Evolutionary conservation across 1,284 basidiomycete species (phyloP).

Genomic region (Filobasidium uniguttulatum): DNA sequence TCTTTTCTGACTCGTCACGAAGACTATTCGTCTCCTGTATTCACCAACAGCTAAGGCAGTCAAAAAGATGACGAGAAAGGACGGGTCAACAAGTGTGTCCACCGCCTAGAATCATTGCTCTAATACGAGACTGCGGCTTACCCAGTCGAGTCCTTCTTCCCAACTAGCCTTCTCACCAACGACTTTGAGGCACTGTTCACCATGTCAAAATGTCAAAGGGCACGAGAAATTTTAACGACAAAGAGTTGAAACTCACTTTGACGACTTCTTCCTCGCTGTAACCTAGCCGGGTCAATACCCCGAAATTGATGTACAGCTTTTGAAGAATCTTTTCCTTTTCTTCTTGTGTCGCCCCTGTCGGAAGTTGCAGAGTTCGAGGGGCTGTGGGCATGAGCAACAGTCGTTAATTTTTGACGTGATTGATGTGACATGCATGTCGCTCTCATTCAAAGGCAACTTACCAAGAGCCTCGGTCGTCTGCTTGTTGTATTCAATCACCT

Average conservation of each 20-base stretch:
- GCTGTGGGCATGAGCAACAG: no score
- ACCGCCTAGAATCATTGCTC: no score
- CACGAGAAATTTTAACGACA: background rate
- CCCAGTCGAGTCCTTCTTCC: conserved; percentile 88
- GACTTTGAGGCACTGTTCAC: conserved; percentile 49
- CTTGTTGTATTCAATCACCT: conserved; percentile 45
- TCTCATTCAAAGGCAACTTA: background rate
- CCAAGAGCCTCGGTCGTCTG: background rate
- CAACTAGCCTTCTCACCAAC: conserved; percentile 55
- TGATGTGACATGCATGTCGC: background rate
- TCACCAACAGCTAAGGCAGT: no score
- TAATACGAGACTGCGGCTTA: no score
- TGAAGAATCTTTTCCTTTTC: conserved; percentile 54
- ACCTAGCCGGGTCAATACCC: conserved; percentile 68
- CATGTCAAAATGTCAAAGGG: background rate
- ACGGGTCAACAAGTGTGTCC: no score
- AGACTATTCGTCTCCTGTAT: no score
- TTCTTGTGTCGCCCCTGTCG: background rate
- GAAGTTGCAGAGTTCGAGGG: no score
- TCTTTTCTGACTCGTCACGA: no score
- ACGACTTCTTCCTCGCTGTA: conserved; percentile 52
- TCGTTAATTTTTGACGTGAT: no score
- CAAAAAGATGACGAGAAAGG: no score
- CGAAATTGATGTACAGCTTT: conserved; percentile 64
- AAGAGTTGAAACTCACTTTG: conserved; percentile 15